These are phyloP conservation scores for Thelephora aurantiotincta DNA, from an alignment of 768 basidiomycete species.

Conservation along the genomic window DNA sequence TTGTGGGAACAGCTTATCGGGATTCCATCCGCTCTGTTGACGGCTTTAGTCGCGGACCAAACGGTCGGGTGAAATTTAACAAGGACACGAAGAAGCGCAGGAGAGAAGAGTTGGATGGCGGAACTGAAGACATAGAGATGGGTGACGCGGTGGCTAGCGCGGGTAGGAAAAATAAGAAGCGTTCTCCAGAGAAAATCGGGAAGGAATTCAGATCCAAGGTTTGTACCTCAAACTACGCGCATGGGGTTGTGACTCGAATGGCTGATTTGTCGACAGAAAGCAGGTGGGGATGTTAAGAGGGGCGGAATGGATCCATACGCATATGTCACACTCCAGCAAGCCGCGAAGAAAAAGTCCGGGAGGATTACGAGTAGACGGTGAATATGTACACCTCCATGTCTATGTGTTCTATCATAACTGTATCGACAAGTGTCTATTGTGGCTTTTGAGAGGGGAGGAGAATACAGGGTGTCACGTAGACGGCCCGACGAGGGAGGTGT, in stretches of 20 bases:
- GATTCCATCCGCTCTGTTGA: slow-evolving; percentile 77
- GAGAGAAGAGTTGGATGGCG: slow-evolving; percentile 46
- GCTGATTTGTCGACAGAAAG: slow-evolving; percentile 42
- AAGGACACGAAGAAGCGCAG: slow-evolving; percentile 93
- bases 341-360: slow-evolving; percentile 45
- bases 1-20: slow-evolving; percentile 66
- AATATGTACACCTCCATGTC: not conserved
- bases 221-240: slow-evolving; percentile 13
- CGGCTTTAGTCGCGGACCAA: slow-evolving; percentile 75
- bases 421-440: too few relatives aligned
- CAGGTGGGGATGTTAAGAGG: slow-evolving; percentile 87
- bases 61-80: slow-evolving; percentile 86
- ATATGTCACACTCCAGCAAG: slow-evolving; percentile 75
- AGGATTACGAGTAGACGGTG: not conserved
- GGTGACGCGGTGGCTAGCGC: slow-evolving; percentile 44
- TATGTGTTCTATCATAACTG: too few relatives aligned
- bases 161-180: slow-evolving; percentile 35
- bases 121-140: slow-evolving; percentile 57
- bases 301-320: slow-evolving; percentile 85
- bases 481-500: too few relatives aligned
- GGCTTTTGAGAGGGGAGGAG: too few relatives aligned
- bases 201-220: slow-evolving; percentile 96
- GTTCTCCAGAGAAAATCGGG: slow-evolving; percentile 49
- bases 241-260: not conserved
- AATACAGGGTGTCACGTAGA: too few relatives aligned